Percentiles rank a stretch among this genome's conserved stretches.
phyloP scores from a whole-genome alignment of 1,284 basidiomycete species.

The Hypsizygus ulmarius region DNA sequence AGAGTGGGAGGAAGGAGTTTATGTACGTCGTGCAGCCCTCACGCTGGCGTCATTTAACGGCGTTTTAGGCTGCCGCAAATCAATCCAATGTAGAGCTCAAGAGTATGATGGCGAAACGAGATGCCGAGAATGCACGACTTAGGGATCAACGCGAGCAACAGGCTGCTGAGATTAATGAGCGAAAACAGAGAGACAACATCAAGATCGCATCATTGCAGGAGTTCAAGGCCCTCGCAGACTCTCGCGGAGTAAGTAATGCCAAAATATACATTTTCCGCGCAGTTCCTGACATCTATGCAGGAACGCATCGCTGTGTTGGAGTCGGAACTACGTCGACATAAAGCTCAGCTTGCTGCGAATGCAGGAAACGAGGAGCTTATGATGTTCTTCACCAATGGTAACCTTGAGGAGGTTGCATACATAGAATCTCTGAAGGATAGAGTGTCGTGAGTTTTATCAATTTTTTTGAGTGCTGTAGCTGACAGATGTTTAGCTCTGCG shows the following conservation, averaged over 20 bases:
- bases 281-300: conserved; percentile 32
- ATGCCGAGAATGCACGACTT: conserved; percentile 73
- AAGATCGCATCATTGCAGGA: conserved; percentile 70
- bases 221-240: conserved; percentile 67
- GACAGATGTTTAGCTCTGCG: conserved; percentile 41
- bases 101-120: conserved; percentile 57
- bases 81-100: conserved; percentile 57
- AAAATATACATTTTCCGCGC: conserved; percentile 7
- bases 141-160: conserved; percentile 82
- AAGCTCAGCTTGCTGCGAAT: conserved; percentile 74
- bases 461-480: conserved; percentile 9
- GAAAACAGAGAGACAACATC: conserved; percentile 64
- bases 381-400: conserved; percentile 63
- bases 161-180: conserved; percentile 69
- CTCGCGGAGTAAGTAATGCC: conserved; percentile 53
- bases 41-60: conserved; percentile 15
- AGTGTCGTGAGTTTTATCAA: conserved; percentile 49
- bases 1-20: conserved; percentile 45
- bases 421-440: conserved; percentile 61
- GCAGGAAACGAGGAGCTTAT: conserved; percentile 73
- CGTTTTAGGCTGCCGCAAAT: conserved; percentile 42
- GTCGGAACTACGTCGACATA: conserved; percentile 76
- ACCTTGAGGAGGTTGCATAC: conserved; percentile 57
- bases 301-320: conserved; percentile 74
- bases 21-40: conserved; percentile 33